Percentiles rank a stretch among this genome's conserved stretches.
Evolutionary conservation across 2,329 filamentous ascomycete genomes (phyloP).

Genomic region (Cladosporium sp.): DNA sequence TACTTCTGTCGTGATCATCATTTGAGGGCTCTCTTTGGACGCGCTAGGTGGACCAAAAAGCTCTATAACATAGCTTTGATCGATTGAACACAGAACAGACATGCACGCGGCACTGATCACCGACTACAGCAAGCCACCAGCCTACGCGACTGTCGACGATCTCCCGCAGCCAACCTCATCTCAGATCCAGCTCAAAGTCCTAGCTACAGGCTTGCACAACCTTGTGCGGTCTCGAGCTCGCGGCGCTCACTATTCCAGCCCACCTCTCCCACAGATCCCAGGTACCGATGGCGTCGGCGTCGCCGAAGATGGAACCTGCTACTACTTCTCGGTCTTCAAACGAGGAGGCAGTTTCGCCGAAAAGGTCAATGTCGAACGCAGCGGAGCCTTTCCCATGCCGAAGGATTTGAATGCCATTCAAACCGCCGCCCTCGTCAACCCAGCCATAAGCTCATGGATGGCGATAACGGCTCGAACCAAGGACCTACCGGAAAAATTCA

Average conservation of each 20-base stretch:
- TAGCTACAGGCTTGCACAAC: constrained; percentile 48
- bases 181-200: constrained; percentile 46
- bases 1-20: too few relatives aligned
- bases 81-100: neutral
- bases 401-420: constrained; percentile 42
- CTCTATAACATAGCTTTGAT: neutral
- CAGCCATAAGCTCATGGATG: constrained; percentile 54
- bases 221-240: constrained; percentile 49
- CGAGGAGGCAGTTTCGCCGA: constrained; percentile 43
- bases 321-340: constrained; percentile 45
- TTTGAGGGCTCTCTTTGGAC: too few relatives aligned
- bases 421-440: constrained; percentile 51
- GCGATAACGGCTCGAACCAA: constrained; percentile 43
- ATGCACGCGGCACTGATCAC: constrained; percentile 39
- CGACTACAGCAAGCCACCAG: constrained; percentile 34
- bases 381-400: constrained; percentile 37
- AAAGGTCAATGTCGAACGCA: constrained; percentile 39
- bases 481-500: constrained; percentile 38
- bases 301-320: constrained; percentile 39
- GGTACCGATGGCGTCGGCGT: constrained; percentile 50
- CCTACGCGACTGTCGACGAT: constrained; percentile 28
- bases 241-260: constrained; percentile 50
- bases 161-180: constrained; percentile 29
- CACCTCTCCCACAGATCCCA: constrained; percentile 45
- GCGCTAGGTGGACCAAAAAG: too few relatives aligned